Evolutionary conservation across 768 basidiomycete species (phyloP), one percentile per base, ranked within the genome.

Genomic region (Pluteus cervinus): DNA sequence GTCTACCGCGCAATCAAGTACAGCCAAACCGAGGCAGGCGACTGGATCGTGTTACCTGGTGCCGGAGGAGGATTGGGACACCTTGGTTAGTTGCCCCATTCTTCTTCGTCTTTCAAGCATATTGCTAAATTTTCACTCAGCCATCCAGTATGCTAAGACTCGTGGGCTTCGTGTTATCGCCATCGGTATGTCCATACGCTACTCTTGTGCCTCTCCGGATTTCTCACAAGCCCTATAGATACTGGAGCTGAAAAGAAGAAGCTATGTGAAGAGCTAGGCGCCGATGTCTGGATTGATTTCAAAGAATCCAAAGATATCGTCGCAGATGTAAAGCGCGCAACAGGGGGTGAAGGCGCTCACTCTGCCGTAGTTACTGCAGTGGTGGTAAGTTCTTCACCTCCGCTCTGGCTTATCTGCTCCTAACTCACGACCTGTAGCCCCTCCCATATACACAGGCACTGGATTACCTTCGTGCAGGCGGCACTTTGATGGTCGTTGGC

Each of bases 1-100:
- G 86, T 86, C 2, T 93, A 89, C 53, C 81, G 86, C 41, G 90
- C 87, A 0, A 62, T 93, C 48, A 92, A 91, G 57, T 70, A 82
- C 54, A 72, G 75, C 36, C 62, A 73, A 37, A 69, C 77, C 5
- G 66, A 59, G 20, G 71, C 78, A 6, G 84, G 87, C 21, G 77
- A 93, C 39, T 86, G 78, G 76, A 65, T 87, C 42, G 81, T 79
- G 15, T 62, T 90, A 32, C 79, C 83, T 8, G 86, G 86, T 29
- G 86, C 85, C 2, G 86, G 84, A 3, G 84, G 84, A 39, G 86
- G 88, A 10, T 77, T 90, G 22, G 89, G 88, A 6, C 85, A 89
- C 61, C 71, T 93, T 21, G 85, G 75, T 79, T 39, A 20, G 54
- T 40, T 15, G 18, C 18, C 20, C 9, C n/a, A 11, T 33, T 17